Percentiles rank a stretch among this genome's conserved stretches.
These are phyloP conservation scores for Baeospora myosura DNA, from an alignment of 1,284 basidiomycete species.

Conservation along the genomic window DNA sequence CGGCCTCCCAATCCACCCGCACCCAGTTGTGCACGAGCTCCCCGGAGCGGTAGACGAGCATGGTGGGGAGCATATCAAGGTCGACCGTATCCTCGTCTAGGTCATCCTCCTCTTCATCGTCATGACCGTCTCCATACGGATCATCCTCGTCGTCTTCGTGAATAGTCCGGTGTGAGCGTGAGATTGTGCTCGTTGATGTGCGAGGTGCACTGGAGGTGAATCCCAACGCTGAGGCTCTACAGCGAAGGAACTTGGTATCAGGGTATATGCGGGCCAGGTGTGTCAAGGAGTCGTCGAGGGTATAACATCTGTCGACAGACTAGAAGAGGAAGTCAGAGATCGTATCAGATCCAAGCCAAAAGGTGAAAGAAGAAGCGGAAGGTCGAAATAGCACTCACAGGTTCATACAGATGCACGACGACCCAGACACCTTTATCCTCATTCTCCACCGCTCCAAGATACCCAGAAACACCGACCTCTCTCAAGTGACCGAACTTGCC, in stretches of 20 bases:
- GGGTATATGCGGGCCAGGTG: conserved; percentile 64
- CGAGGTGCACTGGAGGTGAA: conserved; percentile 46
- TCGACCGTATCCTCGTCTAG: conserved; percentile 56
- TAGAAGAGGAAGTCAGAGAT: conserved; percentile 19
- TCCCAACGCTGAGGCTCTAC: conserved; percentile 67
- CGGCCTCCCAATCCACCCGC: conserved; percentile 79
- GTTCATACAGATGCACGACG: conserved; percentile 77
- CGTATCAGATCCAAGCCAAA: conserved; percentile 3
- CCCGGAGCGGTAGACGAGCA: conserved; percentile 78
- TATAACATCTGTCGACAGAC: conserved; percentile 69
- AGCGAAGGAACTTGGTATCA: conserved; percentile 73
- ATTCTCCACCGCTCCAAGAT: conserved; percentile 67
- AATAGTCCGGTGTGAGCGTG: conserved; percentile 2
- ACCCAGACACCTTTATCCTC: conserved; percentile 70
- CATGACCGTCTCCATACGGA: conserved; percentile 24
- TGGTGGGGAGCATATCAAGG: conserved; percentile 74
- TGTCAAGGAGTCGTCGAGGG: conserved; percentile 62
- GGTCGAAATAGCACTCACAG: conserved; percentile 43
- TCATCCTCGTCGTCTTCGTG: conserved; percentile 30
- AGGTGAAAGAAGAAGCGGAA: conserved; percentile 6
- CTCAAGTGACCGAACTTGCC: conserved; percentile 74
- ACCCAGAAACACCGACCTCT: conserved; percentile 72
- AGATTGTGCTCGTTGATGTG: conserved; percentile 5
- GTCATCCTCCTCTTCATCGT: conserved; percentile 15
- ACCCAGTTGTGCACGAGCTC: conserved; percentile 79